Evolutionary conservation across 2,329 filamentous ascomycete species (phyloP).

Genomic region (Scytalidium sp.): DNA sequence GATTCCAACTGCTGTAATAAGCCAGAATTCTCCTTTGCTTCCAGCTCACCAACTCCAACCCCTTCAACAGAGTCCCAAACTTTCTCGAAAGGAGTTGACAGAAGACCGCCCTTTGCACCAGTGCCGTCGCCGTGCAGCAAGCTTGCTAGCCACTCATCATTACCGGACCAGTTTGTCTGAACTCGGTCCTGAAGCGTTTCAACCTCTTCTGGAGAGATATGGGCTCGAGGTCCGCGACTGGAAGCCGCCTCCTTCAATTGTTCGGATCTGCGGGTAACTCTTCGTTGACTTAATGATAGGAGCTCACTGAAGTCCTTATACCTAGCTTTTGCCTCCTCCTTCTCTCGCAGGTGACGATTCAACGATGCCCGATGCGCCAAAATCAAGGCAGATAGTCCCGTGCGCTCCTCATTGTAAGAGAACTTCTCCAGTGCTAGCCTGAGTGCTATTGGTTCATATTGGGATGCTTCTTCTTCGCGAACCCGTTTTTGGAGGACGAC

Average conservation of each 20-base stretch:
- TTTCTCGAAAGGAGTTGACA: constrained; percentile 64
- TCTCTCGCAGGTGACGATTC: constrained; percentile 53
- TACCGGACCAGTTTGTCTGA: constrained; percentile 75
- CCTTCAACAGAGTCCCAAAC: constrained; percentile 68
- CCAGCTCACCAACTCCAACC: constrained; percentile 54
- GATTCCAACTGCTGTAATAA: constrained; percentile 69
- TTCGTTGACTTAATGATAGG: constrained; percentile 59
- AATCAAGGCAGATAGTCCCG: constrained; percentile 61
- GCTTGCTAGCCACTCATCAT: constrained; percentile 69
- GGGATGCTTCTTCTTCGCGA: constrained; percentile 37
- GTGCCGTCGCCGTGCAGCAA: constrained; percentile 65
- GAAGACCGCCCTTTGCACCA: constrained; percentile 55
- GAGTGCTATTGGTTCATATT: constrained; percentile 47
- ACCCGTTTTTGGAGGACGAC: constrained; percentile 72
- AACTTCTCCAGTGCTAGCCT: constrained; percentile 56
- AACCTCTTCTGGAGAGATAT: constrained; percentile 22
- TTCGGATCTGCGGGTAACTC: constrained; percentile 53
- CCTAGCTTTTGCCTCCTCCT: constrained; percentile 53
- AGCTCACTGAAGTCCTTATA: constrained; percentile 64
- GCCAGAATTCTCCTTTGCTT: constrained; percentile 42
- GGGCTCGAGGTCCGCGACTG: constrained; percentile 20
- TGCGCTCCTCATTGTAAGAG: constrained; percentile 53
- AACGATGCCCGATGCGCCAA: constrained; percentile 72
- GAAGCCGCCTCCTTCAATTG: constrained; percentile 31
- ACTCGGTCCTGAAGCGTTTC: constrained; percentile 56